Conservation (phyloP, 768 basidiomycete genomes). For the Tylopilus felleus region DNA sequence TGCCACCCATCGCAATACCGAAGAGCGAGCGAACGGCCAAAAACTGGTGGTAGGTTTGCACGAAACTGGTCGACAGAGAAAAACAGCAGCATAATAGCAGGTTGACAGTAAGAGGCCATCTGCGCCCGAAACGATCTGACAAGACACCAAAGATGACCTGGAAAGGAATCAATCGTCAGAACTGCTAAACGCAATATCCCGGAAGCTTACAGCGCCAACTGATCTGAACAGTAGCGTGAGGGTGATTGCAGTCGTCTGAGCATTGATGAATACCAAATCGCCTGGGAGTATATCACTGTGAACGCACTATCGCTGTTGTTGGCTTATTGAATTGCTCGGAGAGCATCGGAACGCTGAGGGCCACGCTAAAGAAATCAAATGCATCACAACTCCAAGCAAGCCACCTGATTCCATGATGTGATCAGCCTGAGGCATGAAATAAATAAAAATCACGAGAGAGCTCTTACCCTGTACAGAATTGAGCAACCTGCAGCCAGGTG, state of each 20-base stretch:
- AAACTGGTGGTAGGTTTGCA: conserved; percentile 72
- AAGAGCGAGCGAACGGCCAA: conserved; percentile 79
- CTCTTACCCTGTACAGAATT: conserved; percentile 53
- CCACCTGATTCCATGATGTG: conserved; percentile 44
- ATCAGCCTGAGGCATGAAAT: background rate
- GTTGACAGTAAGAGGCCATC: conserved; percentile 87
- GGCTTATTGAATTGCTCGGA: conserved; percentile 45
- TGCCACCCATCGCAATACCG: conserved; percentile 84
- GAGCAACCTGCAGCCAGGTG: conserved; percentile 54
- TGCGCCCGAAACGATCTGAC: conserved; percentile 87
- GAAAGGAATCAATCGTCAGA: background rate
- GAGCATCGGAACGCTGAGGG: conserved; percentile 51
- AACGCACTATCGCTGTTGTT: conserved; percentile 43
- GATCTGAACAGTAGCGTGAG: conserved; percentile 89
- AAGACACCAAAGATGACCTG: conserved; percentile 74
- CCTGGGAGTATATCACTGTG: background rate
- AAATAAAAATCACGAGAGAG: background rate
- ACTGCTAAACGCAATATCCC: background rate
- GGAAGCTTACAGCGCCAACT: conserved; percentile 53
- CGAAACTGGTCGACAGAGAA: conserved; percentile 80
- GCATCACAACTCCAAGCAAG: conserved; percentile 89
- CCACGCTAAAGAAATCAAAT: conserved; percentile 82
- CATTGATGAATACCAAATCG: background rate
- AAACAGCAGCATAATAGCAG: conserved; percentile 67
- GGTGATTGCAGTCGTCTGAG: conserved; percentile 77